Conservation (phyloP, 257 asterid species). For the Solanum sejunctum region DNA sequence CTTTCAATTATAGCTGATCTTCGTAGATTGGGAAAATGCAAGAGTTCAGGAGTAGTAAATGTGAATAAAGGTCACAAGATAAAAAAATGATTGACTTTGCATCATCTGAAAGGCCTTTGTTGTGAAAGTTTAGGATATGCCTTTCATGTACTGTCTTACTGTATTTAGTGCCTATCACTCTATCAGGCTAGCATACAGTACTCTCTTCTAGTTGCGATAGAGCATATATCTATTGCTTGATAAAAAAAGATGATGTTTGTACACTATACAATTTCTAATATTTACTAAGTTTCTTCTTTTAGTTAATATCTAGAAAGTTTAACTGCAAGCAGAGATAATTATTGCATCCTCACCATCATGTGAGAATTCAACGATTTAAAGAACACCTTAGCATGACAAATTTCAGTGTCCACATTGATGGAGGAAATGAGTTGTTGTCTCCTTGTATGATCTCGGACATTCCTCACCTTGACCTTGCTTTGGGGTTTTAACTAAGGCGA, state of each 20-base stretch:
- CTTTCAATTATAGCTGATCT: not conserved
- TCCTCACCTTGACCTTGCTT: not conserved
- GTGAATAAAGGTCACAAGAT: not conserved
- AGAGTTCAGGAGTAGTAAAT: not conserved
- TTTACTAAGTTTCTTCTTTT: not conserved
- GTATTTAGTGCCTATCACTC: not conserved
- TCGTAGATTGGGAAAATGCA: not conserved
- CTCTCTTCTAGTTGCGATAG: not conserved
- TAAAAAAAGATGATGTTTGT: not conserved
- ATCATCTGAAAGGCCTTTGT: not conserved
- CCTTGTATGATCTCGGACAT: not conserved
- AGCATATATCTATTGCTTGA: not conserved
- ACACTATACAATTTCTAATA: not conserved
- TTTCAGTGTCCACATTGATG: not conserved
- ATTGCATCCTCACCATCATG: not conserved
- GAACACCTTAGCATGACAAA: not conserved
- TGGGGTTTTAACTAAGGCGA: not conserved
- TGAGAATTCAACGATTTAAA: not conserved
- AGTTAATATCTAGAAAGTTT: not conserved
- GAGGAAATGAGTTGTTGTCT: not conserved
- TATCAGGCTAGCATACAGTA: not conserved
- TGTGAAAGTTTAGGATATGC: not conserved
- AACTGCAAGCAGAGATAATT: not conserved
- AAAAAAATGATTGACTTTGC: not conserved
- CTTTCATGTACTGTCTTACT: not conserved